Percentiles rank a stretch among this genome's conserved stretches.
Evolutionary conservation across 768 basidiomycete genomes (phyloP).

Genomic region (Suillus cothurnatus): DNA sequence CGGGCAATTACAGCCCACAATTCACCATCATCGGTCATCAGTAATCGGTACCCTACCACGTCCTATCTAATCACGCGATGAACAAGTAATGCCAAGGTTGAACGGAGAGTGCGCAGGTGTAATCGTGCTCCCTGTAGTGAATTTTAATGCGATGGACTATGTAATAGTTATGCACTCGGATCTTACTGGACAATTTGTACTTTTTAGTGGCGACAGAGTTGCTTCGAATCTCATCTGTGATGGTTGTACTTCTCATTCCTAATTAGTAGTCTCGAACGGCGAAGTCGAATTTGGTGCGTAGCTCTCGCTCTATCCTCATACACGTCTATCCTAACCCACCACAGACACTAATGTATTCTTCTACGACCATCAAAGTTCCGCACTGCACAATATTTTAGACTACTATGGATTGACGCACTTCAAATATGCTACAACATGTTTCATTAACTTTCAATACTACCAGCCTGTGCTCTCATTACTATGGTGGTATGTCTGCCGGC

Average conservation of each 20-base stretch:
- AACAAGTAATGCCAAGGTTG: constrained; percentile 4
- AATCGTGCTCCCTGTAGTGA: background rate
- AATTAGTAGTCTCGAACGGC: no score
- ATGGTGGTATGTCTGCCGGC: no score
- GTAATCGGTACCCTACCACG: background rate
- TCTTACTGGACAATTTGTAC: constrained; percentile 1
- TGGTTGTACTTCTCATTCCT: constrained; percentile 1
- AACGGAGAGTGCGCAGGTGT: background rate
- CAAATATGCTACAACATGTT: no score
- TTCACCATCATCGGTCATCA: constrained; percentile 27
- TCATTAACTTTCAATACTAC: no score
- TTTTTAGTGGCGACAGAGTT: constrained; percentile 5
- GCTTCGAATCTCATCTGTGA: constrained; percentile 3
- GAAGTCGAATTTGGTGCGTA: no score
- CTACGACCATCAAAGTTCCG: no score
- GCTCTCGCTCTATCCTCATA: no score
- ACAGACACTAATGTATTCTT: no score
- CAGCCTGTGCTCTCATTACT: no score
- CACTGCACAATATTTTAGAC: no score
- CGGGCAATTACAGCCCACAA: constrained; percentile 29
- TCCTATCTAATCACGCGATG: background rate
- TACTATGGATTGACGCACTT: no score
- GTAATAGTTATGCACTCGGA: constrained; percentile 4
- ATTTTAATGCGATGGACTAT: constrained; percentile 4
- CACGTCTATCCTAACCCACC: no score